Evolutionary conservation across 495 filamentous ascomycete genomes (phyloP), one percentile per base, ranked within the genome.

Genomic region (Geoglossum glabrum): DNA sequence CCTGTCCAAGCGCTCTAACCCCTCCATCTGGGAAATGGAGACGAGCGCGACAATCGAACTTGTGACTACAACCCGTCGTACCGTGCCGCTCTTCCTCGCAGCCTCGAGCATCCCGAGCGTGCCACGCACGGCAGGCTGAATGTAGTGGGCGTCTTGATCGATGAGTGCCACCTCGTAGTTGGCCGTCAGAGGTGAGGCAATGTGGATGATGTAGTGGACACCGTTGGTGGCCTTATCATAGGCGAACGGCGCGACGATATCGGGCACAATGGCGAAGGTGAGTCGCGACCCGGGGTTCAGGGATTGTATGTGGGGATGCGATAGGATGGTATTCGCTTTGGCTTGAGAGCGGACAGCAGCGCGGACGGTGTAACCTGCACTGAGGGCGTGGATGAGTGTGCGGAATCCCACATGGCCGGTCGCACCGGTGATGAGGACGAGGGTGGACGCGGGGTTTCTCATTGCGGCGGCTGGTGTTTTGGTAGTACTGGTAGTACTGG

Each of bases 181-280:
- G n/a, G n/a, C n/a, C n/a, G n/a, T n/a, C n/a, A 64, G 36, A 13
- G 70, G 70, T 0, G 65, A 68, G 1, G 72, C 72, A 13, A 70
- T 67, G 52, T 74, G 72, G 36, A 74, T 67, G 9, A 73, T 64
- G 8, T 65, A 68, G 10, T 68, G 65, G 10, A 71, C 68, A 11
- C 63, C 70, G 7, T 69, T 62, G 55, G 71, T 63, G 0, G 63
- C 68, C 0, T 67, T 61, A 36, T 66, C 68, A 27, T 69, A 70
- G 0, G 68, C 72, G 11, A 68, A 69, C 0, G 64, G 61, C 17
- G 61, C 52, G 17, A 65, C 62, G 40, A 75, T 66, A 57, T 75
- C 71, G 13, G 68, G 59, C 4, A 75, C 64, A 13, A 68, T 62
- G 23, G 69, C 66, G 30, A 72, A 71, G 38, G 67, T 64, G 47